Evolutionary conservation across 768 basidiomycete genomes (phyloP).

Genomic region (Mycena maculata): DNA sequence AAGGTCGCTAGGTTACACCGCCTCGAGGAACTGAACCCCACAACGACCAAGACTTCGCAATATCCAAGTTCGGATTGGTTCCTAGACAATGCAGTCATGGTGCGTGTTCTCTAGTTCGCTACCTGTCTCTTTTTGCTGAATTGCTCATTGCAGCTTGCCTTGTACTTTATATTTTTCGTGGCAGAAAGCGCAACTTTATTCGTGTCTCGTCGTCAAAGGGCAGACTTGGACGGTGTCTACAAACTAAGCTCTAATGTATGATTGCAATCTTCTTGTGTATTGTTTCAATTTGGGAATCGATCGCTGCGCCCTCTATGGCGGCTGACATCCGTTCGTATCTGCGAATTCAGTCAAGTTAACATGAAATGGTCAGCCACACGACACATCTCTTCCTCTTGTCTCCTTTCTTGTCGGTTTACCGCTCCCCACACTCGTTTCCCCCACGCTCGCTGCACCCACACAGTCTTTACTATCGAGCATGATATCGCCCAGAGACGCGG

Average conservation of each 20-base stretch:
- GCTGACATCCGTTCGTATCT: conserved; percentile 7
- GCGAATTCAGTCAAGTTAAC: neutral
- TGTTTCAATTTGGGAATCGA: neutral
- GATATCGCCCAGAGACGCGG: conserved; percentile 22
- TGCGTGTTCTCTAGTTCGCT: conserved; percentile 14
- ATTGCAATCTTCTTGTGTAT: conserved; percentile 10
- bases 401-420: conserved; percentile 7
- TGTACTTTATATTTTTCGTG: conserved; percentile 30
- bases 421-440: conserved; percentile 30
- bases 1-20: conserved; percentile 34
- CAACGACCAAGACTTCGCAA: conserved; percentile 34
- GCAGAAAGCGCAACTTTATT: conserved; percentile 19
- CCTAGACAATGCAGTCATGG: conserved; percentile 43
- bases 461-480: conserved; percentile 30
- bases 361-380: conserved; percentile 21
- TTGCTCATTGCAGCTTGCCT: conserved; percentile 22
- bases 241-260: conserved; percentile 20
- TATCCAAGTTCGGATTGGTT: conserved; percentile 43
- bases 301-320: neutral
- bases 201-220: conserved; percentile 18
- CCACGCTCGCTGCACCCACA: conserved; percentile 22
- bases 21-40: conserved; percentile 35
- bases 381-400: conserved; percentile 1
- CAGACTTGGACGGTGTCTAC: conserved; percentile 3
- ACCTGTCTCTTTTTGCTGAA: neutral